A percentile compares a stretch with the other conserved stretches of the same genome.
Conservation (phyloP, 2,329 filamentous ascomycete species). For the Talaromyces sp. region DNA sequence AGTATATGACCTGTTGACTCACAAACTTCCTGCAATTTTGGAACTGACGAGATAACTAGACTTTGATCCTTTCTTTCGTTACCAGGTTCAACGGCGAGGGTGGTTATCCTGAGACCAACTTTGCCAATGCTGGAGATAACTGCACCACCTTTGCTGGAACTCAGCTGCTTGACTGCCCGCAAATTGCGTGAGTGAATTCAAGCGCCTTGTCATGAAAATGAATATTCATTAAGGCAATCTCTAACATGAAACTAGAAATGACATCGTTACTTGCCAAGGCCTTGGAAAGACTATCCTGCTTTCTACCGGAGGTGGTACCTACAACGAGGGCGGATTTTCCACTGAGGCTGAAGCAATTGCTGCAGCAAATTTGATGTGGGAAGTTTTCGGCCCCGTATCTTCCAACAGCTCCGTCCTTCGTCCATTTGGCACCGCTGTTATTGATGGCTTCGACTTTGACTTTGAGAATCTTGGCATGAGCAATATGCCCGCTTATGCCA, state of each 20-base stretch:
- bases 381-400: conserved; percentile 62
- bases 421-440: conserved; percentile 62
- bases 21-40: not conserved
- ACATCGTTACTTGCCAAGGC: conserved; percentile 59
- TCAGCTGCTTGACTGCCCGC: conserved; percentile 58
- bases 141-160: conserved; percentile 61
- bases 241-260: conserved; percentile 30
- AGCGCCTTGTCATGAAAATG: not conserved
- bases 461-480: conserved; percentile 57
- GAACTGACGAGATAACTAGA: conserved; percentile 48
- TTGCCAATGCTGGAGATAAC: conserved; percentile 60
- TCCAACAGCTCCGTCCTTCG: conserved; percentile 50
- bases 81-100: conserved; percentile 53
- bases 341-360: conserved; percentile 50
- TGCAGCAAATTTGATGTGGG: conserved; percentile 64
- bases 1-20: not conserved
- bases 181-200: conserved; percentile 56
- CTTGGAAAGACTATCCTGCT: conserved; percentile 68
- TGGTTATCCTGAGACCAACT: conserved; percentile 56
- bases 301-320: conserved; percentile 68
- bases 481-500: conserved; percentile 62
- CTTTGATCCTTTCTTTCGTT: conserved; percentile 65
- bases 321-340: conserved; percentile 66
- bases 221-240: conserved; percentile 7
- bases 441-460: conserved; percentile 77